Conservation (phyloP, 805 yeast genomes). For the Tetrapisispora taiwanensis region DNA sequence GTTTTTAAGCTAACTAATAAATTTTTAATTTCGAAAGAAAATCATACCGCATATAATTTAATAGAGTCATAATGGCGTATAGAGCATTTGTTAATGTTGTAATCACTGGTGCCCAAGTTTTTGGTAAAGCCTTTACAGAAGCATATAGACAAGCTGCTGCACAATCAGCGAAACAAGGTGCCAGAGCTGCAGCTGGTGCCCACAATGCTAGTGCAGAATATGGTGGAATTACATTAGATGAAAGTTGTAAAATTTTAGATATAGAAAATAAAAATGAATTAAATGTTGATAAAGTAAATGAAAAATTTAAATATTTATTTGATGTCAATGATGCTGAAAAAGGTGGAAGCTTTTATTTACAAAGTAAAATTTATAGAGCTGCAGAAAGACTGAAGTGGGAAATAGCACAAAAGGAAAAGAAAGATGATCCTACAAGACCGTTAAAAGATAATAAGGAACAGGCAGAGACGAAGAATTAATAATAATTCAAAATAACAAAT, state of each 20-base stretch:
- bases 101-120: conserved; percentile 89
- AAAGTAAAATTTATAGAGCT: conserved; percentile 87
- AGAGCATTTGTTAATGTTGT: conserved; percentile 81
- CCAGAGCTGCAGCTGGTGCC: conserved; percentile 32
- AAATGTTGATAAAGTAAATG: conserved; percentile 47
- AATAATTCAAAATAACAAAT: not conserved
- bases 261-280: conserved; percentile 51
- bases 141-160: conserved; percentile 96
- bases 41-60: not conserved
- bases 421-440: not conserved
- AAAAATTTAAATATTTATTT: conserved; percentile 71
- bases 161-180: conserved; percentile 68
- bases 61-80: conserved; percentile 52
- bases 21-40: too few relatives aligned
- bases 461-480: not conserved
- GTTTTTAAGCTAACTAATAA: too few relatives aligned
- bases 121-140: conserved; percentile 92
- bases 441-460: not conserved
- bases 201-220: conserved; percentile 37
- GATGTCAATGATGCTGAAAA: conserved; percentile 86
- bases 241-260: conserved; percentile 84
- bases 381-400: conserved; percentile 84
- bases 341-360: conserved; percentile 92
- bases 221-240: conserved; percentile 77
- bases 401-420: conserved; percentile 28